A percentile compares a stretch with the other conserved stretches of the same genome.
phyloP scores from a whole-genome alignment of 2,329 filamentous ascomycete species.

The Fusarium clavum region DNA sequence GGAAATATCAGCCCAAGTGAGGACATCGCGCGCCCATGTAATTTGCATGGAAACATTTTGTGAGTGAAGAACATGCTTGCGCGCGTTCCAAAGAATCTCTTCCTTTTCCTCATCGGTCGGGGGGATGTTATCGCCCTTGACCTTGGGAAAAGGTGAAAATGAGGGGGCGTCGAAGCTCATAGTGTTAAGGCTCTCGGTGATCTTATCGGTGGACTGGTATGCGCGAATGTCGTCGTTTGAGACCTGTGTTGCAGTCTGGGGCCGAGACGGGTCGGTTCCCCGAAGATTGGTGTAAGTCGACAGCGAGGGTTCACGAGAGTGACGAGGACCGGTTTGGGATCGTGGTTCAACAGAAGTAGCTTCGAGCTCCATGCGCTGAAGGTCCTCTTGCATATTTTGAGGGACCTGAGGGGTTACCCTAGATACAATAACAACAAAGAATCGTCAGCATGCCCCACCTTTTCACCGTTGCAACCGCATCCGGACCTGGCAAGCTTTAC shows the following conservation, averaged over 20 bases:
- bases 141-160: conserved; percentile 91
- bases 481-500: conserved; percentile 40
- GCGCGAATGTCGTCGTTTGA: conserved; percentile 53
- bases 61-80: conserved; percentile 86
- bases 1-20: conserved; percentile 88
- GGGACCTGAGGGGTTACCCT: conserved; percentile 96
- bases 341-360: conserved; percentile 63
- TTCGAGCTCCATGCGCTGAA: conserved; percentile 90
- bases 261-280: conserved; percentile 46
- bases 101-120: conserved; percentile 96
- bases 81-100: conserved; percentile 85
- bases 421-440: conserved; percentile 50
- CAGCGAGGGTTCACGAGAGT: conserved; percentile 58
- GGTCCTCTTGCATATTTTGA: conserved; percentile 94
- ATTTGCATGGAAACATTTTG: conserved; percentile 97
- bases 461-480: conserved; percentile 46
- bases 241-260: conserved; percentile 50
- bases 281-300: conserved; percentile 54
- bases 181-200: conserved; percentile 53
- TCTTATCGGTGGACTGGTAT: conserved; percentile 54
- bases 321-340: conserved; percentile 51
- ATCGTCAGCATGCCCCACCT: conserved; percentile 55
- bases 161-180: conserved; percentile 72
- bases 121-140: conserved; percentile 88
- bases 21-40: conserved; percentile 93